Percentiles rank a stretch among this genome's conserved stretches.
Conservation (phyloP, 805 yeast genomes). For the Schwanniomyces sp. region DNA sequence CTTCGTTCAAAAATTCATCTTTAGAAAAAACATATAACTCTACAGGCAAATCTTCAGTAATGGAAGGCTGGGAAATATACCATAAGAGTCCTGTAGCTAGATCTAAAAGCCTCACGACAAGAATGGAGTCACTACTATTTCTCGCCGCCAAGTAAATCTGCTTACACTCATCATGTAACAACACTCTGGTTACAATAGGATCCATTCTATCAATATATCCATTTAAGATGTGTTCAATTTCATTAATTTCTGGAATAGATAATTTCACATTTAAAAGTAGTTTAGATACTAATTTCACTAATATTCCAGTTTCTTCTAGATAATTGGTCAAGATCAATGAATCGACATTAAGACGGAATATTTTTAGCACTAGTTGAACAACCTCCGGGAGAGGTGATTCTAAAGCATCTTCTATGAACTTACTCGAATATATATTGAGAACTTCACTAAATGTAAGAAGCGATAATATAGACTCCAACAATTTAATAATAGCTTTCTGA, state of each 20-base stretch:
- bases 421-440: conserved; percentile 13
- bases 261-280: background rate
- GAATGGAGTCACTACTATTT: conserved; percentile 10
- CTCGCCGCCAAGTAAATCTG: conserved; percentile 9
- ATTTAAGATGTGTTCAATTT: conserved; percentile 2
- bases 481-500: conserved; percentile 7
- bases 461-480: conserved; percentile 13
- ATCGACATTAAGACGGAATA: conserved; percentile 1
- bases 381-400: conserved; percentile 1
- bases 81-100: conserved; percentile 14
- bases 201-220: background rate
- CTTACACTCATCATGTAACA: conserved; percentile 5
- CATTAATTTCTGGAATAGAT: conserved; percentile 3
- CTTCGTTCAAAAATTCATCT: conserved; percentile 14
- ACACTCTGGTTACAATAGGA: background rate
- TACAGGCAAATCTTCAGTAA: conserved; percentile 1
- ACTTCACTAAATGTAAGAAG: conserved; percentile 12
- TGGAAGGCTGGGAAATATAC: background rate
- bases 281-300: conserved; percentile 1
- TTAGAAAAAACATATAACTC: conserved; percentile 8
- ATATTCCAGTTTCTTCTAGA: conserved; percentile 1
- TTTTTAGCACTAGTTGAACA: conserved; percentile 3
- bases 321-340: background rate
- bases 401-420: conserved; percentile 11
- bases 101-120: conserved; percentile 19